Conservation (phyloP, 176 grass and related monocot species). For the Paspalum vaginatum region DNA sequence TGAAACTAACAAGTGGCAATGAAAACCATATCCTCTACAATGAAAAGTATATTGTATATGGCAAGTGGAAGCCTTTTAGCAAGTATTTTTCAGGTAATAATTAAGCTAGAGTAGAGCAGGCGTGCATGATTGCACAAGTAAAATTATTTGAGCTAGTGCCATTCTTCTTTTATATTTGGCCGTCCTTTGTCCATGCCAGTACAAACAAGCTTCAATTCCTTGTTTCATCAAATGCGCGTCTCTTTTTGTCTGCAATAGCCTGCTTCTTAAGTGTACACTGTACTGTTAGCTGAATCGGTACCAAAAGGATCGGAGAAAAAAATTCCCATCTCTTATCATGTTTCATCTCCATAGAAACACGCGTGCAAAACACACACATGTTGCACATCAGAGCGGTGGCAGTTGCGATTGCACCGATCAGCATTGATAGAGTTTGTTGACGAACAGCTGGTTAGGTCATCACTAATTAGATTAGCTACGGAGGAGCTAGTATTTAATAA, state of each 20-base stretch:
- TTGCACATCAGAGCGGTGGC: background rate
- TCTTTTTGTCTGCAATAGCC: conserved; percentile 49
- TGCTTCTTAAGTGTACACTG: background rate
- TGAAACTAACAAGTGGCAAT: conserved; percentile 21
- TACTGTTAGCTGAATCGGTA: background rate
- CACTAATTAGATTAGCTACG: background rate
- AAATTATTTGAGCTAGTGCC: background rate
- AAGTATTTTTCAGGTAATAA: conserved; percentile 16
- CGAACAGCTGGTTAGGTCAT: conserved; percentile 7
- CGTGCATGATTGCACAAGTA: conserved; percentile 12
- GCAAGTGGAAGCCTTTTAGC: conserved; percentile 32
- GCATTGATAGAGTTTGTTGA: conserved; percentile 24
- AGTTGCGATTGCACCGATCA: conserved; percentile 33
- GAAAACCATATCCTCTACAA: background rate
- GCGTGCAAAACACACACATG: background rate
- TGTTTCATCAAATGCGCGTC: conserved; percentile 29
- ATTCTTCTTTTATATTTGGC: conserved; percentile 30
- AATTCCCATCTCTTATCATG: background rate
- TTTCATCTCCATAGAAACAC: no score
- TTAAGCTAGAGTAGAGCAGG: no score
- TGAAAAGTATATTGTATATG: background rate
- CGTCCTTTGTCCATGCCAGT: conserved; percentile 39
- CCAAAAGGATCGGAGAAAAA: background rate
- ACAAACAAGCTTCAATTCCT: conserved; percentile 42
- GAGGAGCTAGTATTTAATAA: background rate